These are phyloP conservation scores for Gorgonomyces haynaldii DNA, from an alignment of 192 early-diverging fungal genomes.

Conservation along the genomic window DNA sequence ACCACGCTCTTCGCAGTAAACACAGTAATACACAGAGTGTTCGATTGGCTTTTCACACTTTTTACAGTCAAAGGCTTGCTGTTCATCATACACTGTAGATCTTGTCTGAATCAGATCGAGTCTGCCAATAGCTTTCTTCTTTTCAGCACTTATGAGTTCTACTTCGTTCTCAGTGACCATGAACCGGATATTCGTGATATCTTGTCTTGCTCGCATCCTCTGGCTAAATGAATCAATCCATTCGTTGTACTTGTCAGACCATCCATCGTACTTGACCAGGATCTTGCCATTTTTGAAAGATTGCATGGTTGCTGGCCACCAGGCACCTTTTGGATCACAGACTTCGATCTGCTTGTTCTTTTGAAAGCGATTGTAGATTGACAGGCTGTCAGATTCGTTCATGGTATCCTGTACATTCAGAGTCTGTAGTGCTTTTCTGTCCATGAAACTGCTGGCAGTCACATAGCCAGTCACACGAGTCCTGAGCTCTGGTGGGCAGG, in stretches of 20 bases:
- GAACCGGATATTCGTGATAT: neutral
- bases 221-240: conserved; percentile 8
- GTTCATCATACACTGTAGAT: conserved; percentile 20
- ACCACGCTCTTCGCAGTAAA: conserved; percentile 61
- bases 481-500: too few species aligned
- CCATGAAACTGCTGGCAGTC: too few species aligned
- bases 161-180: neutral
- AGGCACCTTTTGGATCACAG: neutral
- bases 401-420: conserved; percentile 1
- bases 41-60: conserved; percentile 67
- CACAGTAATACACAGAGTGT: conserved; percentile 69
- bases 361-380: too few species aligned
- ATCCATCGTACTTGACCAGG: conserved; percentile 13
- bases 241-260: conserved; percentile 12
- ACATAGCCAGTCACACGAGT: too few species aligned
- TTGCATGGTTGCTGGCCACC: conserved; percentile 7
- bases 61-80: conserved; percentile 66
- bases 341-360: neutral
- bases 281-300: neutral
- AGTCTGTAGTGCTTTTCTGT: too few species aligned
- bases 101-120: neutral
- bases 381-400: conserved; percentile 1
- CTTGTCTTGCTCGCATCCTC: conserved; percentile 1
- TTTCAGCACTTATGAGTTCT: conserved; percentile 2
- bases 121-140: neutral